A percentile compares a stretch with the other conserved stretches of the same genome.
These are phyloP conservation scores for Didymella keratinophila DNA, from an alignment of 2,329 filamentous ascomycete genomes.

Conservation along the genomic window DNA sequence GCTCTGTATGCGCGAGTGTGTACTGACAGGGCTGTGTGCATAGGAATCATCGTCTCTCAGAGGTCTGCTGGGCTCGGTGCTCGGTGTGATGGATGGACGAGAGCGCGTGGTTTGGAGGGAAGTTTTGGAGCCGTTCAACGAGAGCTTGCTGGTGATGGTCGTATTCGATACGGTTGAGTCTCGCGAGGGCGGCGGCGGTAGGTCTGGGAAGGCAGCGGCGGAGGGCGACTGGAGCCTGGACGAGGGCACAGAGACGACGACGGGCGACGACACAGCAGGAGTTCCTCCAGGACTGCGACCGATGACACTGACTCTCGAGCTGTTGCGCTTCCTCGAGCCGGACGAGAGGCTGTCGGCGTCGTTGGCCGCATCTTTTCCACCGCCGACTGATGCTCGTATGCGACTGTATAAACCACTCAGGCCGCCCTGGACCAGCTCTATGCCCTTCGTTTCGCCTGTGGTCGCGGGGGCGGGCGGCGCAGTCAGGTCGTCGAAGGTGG, in stretches of 20 bases:
- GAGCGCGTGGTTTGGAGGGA: conserved; percentile 42
- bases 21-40: conserved; percentile 38
- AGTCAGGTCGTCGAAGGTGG: conserved; percentile 93
- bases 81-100: conserved; percentile 37
- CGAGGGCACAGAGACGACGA: conserved; percentile 45
- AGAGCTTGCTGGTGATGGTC: conserved; percentile 41
- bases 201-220: conserved; percentile 47
- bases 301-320: conserved; percentile 21
- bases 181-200: conserved; percentile 42
- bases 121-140: conserved; percentile 42
- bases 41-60: conserved; percentile 39
- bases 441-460: conserved; percentile 70
- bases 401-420: conserved; percentile 89
- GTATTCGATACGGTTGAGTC: conserved; percentile 44
- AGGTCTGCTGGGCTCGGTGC: conserved; percentile 27
- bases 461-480: conserved; percentile 68
- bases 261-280: conserved; percentile 44
- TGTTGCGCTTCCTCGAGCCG: neutral
- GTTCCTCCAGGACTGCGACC: conserved; percentile 39
- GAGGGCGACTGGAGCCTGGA: conserved; percentile 52
- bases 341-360: conserved; percentile 32
- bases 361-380: conserved; percentile 61
- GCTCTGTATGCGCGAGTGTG: conserved; percentile 33
- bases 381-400: conserved; percentile 82
- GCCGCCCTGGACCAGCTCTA: conserved; percentile 83